Evolutionary conservation across 345 rosid genomes (phyloP).

Genomic region (Pugionium dolabratum): DNA sequence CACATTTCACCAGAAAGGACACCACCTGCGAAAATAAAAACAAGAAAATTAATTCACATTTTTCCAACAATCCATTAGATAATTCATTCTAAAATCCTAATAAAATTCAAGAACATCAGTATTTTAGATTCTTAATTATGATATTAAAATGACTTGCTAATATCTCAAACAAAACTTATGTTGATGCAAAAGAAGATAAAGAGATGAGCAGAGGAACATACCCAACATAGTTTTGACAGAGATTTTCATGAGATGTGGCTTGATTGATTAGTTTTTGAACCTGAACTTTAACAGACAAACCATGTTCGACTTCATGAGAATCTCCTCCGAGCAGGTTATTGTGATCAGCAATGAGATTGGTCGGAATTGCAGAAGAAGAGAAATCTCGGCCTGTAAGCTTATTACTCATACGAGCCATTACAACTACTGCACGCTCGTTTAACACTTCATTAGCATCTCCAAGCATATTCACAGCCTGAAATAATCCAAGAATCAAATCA

Average conservation of each 20-base stretch:
- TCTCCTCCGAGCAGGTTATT: conserved; percentile 77
- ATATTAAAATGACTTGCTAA: no score
- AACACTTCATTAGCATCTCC: conserved; percentile 97
- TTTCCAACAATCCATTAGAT: neutral
- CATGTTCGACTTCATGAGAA: conserved; percentile 83
- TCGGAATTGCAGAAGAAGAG: conserved; percentile 53
- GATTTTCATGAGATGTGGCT: conserved; percentile 84
- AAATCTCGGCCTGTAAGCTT: conserved; percentile 97
- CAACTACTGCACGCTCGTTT: conserved; percentile 90
- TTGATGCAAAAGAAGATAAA: neutral
- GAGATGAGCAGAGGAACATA: conserved; percentile 42
- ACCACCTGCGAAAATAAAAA: conserved; percentile 65
- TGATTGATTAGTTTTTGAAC: conserved; percentile 90
- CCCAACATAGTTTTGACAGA: conserved; percentile 99
- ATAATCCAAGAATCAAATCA: conserved; percentile 18
- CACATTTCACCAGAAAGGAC: conserved; percentile 82
- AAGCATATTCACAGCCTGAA: conserved; percentile 90
- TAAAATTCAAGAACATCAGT: no score
- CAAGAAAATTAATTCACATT: neutral
- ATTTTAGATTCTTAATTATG: neutral
- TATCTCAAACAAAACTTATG: neutral
- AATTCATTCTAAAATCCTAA: no score
- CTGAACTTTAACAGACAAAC: conserved; percentile 88
- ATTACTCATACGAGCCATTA: conserved; percentile 91
- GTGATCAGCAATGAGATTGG: conserved; percentile 59